These are phyloP conservation scores for Sistotremastrum niveocremeum DNA, from an alignment of 768 basidiomycete genomes.

Conservation along the genomic window DNA sequence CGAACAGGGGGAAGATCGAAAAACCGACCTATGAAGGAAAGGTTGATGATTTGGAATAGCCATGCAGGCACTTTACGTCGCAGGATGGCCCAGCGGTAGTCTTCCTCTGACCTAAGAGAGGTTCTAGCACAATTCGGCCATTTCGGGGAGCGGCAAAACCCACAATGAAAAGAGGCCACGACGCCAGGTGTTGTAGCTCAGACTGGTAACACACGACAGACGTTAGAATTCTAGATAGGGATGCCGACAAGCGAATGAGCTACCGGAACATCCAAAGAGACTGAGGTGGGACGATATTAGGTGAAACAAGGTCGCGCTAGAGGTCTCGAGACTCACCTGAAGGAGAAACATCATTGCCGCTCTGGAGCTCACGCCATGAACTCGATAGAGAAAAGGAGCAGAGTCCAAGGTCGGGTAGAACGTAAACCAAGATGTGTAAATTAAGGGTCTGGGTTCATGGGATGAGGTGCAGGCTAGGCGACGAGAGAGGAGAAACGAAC, in stretches of 20 bases:
- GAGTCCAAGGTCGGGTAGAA: constrained; percentile 45
- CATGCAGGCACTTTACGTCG: constrained; percentile 41
- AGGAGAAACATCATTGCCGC: constrained; percentile 64
- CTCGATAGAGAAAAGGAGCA: constrained; percentile 45
- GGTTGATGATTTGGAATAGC: constrained; percentile 49
- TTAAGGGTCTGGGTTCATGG: constrained; percentile 30
- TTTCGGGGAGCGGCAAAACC: constrained; percentile 11
- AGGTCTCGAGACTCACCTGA: constrained; percentile 26
- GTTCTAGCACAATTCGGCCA: background rate
- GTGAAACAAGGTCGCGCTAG: background rate
- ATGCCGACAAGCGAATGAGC: background rate
- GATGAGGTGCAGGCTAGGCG: constrained; percentile 8
- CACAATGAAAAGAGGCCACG: constrained; percentile 70
- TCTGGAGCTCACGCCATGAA: constrained; percentile 43
- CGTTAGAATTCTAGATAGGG: constrained; percentile 6
- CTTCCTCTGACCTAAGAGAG: constrained; percentile 55
- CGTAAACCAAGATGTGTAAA: constrained; percentile 76
- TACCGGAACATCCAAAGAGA: constrained; percentile 51
- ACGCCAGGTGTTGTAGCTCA: constrained; percentile 73
- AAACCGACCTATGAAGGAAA: constrained; percentile 53
- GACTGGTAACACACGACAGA: constrained; percentile 23
- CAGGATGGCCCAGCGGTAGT: constrained; percentile 83
- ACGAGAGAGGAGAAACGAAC: background rate
- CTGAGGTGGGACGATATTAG: constrained; percentile 13
- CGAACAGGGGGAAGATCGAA: background rate